Evolutionary conservation across 805 yeast genomes (phyloP).

Genomic region (Starmerella floricola): DNA sequence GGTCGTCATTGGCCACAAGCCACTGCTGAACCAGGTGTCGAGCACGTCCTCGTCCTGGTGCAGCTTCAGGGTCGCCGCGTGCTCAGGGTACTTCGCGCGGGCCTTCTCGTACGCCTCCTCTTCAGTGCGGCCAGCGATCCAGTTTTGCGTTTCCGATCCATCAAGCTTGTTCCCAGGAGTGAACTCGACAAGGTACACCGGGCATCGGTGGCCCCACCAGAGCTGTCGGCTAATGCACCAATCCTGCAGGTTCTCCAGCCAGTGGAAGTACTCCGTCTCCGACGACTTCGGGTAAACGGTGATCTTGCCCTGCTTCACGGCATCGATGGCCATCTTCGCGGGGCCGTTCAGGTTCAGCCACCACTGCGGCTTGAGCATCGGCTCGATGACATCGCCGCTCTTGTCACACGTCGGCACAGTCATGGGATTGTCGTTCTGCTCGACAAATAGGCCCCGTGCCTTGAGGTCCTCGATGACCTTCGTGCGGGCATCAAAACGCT

Average conservation of each 20-base stretch:
- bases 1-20: constrained; percentile 95
- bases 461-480: constrained; percentile 70
- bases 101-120: constrained; percentile 86
- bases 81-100: constrained; percentile 52
- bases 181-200: constrained; percentile 75
- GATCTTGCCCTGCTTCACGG: constrained; percentile 70
- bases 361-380: constrained; percentile 97
- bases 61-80: constrained; percentile 52
- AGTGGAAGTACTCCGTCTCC: constrained; percentile 84
- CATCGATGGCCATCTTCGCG: constrained; percentile 79
- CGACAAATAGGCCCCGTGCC: constrained; percentile 61
- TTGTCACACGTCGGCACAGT: constrained; percentile 85
- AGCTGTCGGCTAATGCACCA: constrained; percentile 96
- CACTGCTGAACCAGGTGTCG: constrained; percentile 98
- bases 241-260: constrained; percentile 94
- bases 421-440: constrained; percentile 91
- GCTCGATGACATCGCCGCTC: constrained; percentile 96
- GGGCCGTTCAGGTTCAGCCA: constrained; percentile 87
- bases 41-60: constrained; percentile 92
- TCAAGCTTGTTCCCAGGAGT: constrained; percentile 52
- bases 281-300: constrained; percentile 78
- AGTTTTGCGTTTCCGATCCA: constrained; percentile 54
- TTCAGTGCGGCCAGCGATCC: constrained; percentile 80
- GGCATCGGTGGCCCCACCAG: constrained; percentile 99
- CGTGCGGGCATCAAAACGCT: constrained; percentile 87